Base-by-base conservation (phyloP, 306 rosid genomes). In the Ormosia semicastrata region DNA sequence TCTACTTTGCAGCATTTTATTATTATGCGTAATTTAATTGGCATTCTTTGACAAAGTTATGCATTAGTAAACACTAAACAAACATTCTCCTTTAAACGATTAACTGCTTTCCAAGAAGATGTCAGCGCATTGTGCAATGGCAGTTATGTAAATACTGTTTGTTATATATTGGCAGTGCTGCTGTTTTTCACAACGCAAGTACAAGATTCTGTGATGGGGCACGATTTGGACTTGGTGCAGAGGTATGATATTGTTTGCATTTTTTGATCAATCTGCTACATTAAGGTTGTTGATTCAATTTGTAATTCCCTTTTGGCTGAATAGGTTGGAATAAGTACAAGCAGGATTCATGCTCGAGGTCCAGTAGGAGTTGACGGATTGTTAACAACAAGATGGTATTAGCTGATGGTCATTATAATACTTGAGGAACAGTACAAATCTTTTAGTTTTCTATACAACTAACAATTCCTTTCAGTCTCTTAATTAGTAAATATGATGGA, bases 321-420 rank as follows among this genome's bases (percentile, higher is more conserved):
- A 73, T 80, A 95, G 99, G 99, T 95, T 44, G 99, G 99, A 56
- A 91, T 92, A 82, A 95, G 99, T 88, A 95, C 99, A 71, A 89
- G 99, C 87, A 87, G 99, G 59, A 93, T 95, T 86, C 99, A 95
- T 75, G 98, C 99, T 40, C 92, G 98, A 33, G 99, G 99, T 75
- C 99, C 99, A 0, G 99, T 95, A 11, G 99, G 99, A 92, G 98
- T 95, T 47, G 99, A 93, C 81, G 99, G 99, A 84, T 79, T 95
- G 75, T 81, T 95, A 85, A 95, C 99, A 43, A 95, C 97, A 30
- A 80, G 94, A 91, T 95, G 99, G 99, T 95, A 93, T 17, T 86
- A 52, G 30, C 84, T 49, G 11, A 58, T n/a, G 76, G 32, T 24
- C 79, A 64, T 29, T 54, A 44, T 75, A 59, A 18, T 63, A 76